A percentile compares a stretch with the other conserved stretches of the same genome.
Conservation (phyloP, 441 rosid species). For the Omphalea diandra region DNA sequence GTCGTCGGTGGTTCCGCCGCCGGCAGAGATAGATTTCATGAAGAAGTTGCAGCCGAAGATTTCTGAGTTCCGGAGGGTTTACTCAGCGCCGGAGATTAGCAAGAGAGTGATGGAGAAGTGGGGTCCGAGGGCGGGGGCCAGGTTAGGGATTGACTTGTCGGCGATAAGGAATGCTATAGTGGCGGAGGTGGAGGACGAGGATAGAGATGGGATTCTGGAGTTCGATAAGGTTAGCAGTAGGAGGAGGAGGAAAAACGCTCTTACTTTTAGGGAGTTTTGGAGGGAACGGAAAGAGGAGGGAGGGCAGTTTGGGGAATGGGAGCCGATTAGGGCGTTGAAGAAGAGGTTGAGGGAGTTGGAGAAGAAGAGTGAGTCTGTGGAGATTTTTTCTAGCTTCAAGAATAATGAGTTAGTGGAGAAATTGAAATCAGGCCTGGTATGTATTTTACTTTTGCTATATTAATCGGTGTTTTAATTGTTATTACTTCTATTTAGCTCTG, state of each 20-base stretch:
- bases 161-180: slow-evolving; percentile 78
- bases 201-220: slow-evolving; percentile 40
- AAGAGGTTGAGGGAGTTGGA: slow-evolving; percentile 72
- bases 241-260: slow-evolving; percentile 51
- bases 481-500: too few species aligned
- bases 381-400: slow-evolving; percentile 66
- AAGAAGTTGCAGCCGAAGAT: slow-evolving; percentile 89
- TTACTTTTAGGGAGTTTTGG: slow-evolving; percentile 50
- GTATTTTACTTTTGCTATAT: slow-evolving; percentile 18
- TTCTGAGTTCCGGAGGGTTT: slow-evolving; percentile 83
- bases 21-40: slow-evolving; percentile 70
- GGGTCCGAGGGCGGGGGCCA: slow-evolving; percentile 76
- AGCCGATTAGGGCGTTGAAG: slow-evolving; percentile 68
- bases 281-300: slow-evolving; percentile 43
- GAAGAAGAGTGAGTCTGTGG: slow-evolving; percentile 58
- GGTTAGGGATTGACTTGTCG: slow-evolving; percentile 72
- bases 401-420: slow-evolving; percentile 75
- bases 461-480: background rate
- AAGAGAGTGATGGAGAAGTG: slow-evolving; percentile 82
- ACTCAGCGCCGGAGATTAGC: slow-evolving; percentile 92
- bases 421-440: slow-evolving; percentile 84
- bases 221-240: slow-evolving; percentile 50
- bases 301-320: slow-evolving; percentile 59
- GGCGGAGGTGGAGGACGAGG: slow-evolving; percentile 51
- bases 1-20: slow-evolving; percentile 38